Evolutionary conservation across 1,284 basidiomycete species (phyloP).

Genomic region (Apiotrichum laibachii): DNA sequence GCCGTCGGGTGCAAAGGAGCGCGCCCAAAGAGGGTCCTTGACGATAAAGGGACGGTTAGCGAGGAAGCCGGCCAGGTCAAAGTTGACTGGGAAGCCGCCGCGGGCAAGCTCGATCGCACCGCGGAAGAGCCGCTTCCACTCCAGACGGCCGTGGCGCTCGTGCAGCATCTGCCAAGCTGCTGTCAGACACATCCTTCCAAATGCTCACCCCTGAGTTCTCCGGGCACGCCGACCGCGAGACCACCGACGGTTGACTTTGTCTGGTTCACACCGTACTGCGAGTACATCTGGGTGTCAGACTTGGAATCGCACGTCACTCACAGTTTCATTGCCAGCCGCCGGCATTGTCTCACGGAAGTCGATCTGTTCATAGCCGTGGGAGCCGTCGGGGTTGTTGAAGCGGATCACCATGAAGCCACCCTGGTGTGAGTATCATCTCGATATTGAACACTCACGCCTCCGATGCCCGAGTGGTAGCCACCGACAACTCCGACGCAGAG

Average conservation of each 20-base stretch:
- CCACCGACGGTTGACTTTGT: constrained; percentile 63
- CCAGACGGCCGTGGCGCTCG: constrained; percentile 63
- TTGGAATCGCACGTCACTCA: constrained; percentile 24
- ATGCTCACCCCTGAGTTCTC: constrained; percentile 67
- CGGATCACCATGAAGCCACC: constrained; percentile 22
- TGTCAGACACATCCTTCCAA: too few relatives aligned
- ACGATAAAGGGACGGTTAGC: constrained; percentile 30
- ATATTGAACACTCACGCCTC: constrained; percentile 32
- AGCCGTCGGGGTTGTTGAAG: constrained; percentile 25
- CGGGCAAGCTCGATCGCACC: constrained; percentile 69
- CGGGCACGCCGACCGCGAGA: constrained; percentile 74
- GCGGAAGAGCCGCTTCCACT: constrained; percentile 69
- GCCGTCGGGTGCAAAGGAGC: constrained; percentile 36
- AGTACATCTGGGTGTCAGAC: constrained; percentile 24
- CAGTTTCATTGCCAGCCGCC: constrained; percentile 45
- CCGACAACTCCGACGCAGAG: constrained; percentile 51
- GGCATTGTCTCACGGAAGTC: constrained; percentile 53
- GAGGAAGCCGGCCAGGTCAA: constrained; percentile 34
- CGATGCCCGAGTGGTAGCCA: constrained; percentile 52
- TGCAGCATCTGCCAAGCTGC: constrained; percentile 66
- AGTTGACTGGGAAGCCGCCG: constrained; percentile 64
- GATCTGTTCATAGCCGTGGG: constrained; percentile 43
- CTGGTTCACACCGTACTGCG: constrained; percentile 26
- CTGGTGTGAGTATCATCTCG: neutral
- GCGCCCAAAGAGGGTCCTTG: constrained; percentile 37